Percentiles rank a stretch among this genome's conserved stretches.
Conservation (phyloP, 2,329 filamentous ascomycete genomes). For the Penicillium sp. region DNA sequence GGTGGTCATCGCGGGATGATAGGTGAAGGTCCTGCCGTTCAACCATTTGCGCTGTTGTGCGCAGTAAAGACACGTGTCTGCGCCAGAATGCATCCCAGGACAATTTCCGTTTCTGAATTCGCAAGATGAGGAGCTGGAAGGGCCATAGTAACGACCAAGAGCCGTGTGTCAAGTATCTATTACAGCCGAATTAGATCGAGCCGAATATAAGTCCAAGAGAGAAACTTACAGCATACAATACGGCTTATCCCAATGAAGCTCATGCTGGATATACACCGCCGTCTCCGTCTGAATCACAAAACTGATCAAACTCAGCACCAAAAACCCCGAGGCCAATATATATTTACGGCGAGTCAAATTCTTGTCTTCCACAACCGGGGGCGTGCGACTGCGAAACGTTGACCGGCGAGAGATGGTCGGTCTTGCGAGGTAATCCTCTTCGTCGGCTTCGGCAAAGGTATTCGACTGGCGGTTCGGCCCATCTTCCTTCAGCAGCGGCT, state of each 20-base stretch:
- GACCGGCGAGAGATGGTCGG: constrained; percentile 52
- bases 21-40: constrained; percentile 71
- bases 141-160: constrained; percentile 93
- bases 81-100: constrained; percentile 87
- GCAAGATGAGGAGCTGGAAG: constrained; percentile 71
- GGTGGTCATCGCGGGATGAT: constrained; percentile 33
- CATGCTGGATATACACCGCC: constrained; percentile 88
- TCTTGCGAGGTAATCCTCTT: constrained; percentile 35
- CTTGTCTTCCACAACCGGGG: constrained; percentile 57
- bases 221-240: constrained; percentile 87
- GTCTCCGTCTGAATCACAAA: constrained; percentile 96
- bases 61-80: constrained; percentile 59
- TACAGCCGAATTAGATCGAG: not conserved
- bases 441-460: constrained; percentile 28
- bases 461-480: constrained; percentile 34
- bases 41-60: constrained; percentile 77
- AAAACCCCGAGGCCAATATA: constrained; percentile 78
- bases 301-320: constrained; percentile 75
- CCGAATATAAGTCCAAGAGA: not conserved
- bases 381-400: constrained; percentile 73
- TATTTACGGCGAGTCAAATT: constrained; percentile 75
- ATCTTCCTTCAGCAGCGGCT: constrained; percentile 53
- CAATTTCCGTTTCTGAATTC: constrained; percentile 71
- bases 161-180: constrained; percentile 80
- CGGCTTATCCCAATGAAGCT: constrained; percentile 93